Evolutionary conservation across 2,329 filamentous ascomycete species (phyloP).

Genomic region (Gremmenia infestans): DNA sequence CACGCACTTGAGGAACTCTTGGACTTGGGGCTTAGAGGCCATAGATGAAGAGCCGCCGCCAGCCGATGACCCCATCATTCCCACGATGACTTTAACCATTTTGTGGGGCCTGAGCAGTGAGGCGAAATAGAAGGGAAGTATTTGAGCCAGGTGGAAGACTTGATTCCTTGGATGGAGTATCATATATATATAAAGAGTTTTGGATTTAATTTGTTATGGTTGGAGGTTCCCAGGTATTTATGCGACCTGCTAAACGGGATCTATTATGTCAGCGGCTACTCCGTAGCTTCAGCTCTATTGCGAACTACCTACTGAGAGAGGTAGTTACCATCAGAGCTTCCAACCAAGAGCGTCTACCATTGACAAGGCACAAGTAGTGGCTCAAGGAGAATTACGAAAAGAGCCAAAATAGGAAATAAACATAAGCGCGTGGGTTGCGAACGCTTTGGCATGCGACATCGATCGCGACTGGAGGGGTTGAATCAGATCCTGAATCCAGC

Average conservation of each 20-base stretch:
- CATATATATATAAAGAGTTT: neutral
- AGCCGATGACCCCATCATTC: constrained; percentile 6
- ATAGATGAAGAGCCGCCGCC: neutral
- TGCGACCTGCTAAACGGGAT: too few relatives aligned
- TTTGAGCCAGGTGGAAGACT: neutral
- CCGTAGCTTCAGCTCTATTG: too few relatives aligned
- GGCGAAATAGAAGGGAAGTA: neutral
- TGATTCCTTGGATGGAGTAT: neutral
- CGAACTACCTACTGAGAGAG: neutral
- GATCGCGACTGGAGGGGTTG: too few relatives aligned
- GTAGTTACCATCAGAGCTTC: neutral
- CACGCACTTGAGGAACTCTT: neutral
- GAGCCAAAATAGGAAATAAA: neutral
- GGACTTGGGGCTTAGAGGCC: neutral
- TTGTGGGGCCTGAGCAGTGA: neutral
- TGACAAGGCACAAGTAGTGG: too few relatives aligned
- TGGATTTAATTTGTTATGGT: neutral
- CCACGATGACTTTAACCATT: constrained; percentile 6
- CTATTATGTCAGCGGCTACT: neutral
- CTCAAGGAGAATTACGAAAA: neutral
- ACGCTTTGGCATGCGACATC: neutral
- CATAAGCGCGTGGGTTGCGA: neutral
- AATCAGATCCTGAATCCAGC: neutral
- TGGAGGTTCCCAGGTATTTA: neutral
- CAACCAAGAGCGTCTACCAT: too few relatives aligned